These are phyloP conservation scores for Auriscalpium orientale DNA, from an alignment of 768 basidiomycete genomes.

Conservation along the genomic window DNA sequence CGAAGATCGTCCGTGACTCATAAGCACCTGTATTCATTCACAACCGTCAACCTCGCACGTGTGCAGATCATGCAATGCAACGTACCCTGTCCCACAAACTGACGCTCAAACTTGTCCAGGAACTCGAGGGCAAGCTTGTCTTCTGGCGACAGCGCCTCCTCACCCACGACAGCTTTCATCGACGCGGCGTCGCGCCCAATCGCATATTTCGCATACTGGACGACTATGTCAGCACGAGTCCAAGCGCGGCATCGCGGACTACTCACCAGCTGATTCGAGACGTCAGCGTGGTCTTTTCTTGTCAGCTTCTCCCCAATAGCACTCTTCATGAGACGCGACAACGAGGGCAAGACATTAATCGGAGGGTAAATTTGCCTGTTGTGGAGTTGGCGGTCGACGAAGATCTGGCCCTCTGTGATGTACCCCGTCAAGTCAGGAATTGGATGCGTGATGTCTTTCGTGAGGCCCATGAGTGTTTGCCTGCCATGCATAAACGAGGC, in stretches of 20 bases:
- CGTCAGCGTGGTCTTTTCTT: constrained; percentile 97
- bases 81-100: constrained; percentile 94
- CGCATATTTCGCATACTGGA: constrained; percentile 94
- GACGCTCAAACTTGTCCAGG: constrained; percentile 93
- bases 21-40: constrained; percentile 59
- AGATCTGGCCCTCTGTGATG: constrained; percentile 99
- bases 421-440: constrained; percentile 99
- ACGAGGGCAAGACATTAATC: constrained; percentile 96
- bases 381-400: constrained; percentile 93
- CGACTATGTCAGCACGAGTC: constrained; percentile 9
- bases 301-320: constrained; percentile 98
- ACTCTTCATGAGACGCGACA: constrained; percentile 99
- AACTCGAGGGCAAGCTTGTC: constrained; percentile 97
- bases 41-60: not conserved
- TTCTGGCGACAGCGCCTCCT: constrained; percentile 90
- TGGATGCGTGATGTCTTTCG: constrained; percentile 96
- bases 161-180: constrained; percentile 99
- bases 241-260: constrained; percentile 13
- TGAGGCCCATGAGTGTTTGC: constrained; percentile 1
- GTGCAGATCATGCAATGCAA: not conserved
- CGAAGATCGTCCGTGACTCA: constrained; percentile 93
- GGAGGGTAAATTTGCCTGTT: constrained; percentile 98
- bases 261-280: constrained; percentile 93
- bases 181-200: constrained; percentile 94
- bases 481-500: constrained; percentile 1